Evolutionary conservation across 306 rosid genomes (phyloP).

Genomic region (Sicyos baderoa): DNA sequence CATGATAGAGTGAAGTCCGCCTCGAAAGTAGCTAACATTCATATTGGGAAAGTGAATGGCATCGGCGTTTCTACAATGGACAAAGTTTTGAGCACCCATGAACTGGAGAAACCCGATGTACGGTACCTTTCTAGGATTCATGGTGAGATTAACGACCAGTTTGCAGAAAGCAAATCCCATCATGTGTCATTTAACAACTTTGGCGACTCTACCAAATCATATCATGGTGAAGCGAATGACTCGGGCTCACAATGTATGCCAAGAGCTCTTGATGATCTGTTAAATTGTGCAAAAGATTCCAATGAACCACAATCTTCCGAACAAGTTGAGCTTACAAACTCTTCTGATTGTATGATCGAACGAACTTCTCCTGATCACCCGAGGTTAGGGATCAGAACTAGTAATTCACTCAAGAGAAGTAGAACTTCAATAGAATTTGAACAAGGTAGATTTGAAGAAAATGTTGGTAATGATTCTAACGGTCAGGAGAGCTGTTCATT

Average conservation of each 20-base stretch:
- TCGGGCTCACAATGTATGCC: conserved; percentile 7
- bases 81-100: conserved; percentile 13
- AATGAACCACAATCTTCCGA: conserved; percentile 20
- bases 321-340: conserved; percentile 30
- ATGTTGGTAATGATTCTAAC: conserved; percentile 25
- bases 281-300: conserved; percentile 17
- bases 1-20: conserved; percentile 26
- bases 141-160: conserved; percentile 6
- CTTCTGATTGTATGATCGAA: conserved; percentile 20
- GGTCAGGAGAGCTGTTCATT: conserved; percentile 23
- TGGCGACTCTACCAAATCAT: conserved; percentile 23
- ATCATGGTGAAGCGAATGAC: conserved; percentile 20
- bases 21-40: conserved; percentile 22
- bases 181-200: conserved; percentile 23
- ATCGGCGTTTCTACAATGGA: conserved; percentile 9
- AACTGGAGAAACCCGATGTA: conserved; percentile 15
- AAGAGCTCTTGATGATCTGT: conserved; percentile 19
- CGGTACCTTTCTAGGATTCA: conserved; percentile 12
- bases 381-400: conserved; percentile 22
- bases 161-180: not conserved
- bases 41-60: conserved; percentile 21
- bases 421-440: conserved; percentile 27
- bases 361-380: conserved; percentile 24
- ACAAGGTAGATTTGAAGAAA: conserved; percentile 19
- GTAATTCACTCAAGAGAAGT: conserved; percentile 20